Evolutionary conservation across 1,139 yeast genomes (phyloP).

Genomic region (Pichia sp.): DNA sequence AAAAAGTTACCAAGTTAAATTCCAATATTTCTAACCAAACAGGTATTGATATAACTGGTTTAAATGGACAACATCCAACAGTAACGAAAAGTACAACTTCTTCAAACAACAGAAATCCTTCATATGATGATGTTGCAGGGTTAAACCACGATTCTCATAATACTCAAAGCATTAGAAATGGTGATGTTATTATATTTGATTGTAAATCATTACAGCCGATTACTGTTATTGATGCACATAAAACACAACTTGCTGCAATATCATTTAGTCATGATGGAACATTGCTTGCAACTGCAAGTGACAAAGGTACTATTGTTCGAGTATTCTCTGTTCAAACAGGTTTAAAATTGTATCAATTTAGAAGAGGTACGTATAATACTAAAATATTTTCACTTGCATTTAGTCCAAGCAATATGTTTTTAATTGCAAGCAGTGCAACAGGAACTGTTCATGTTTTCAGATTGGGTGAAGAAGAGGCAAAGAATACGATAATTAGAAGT

Average conservation of each 20-base stretch:
- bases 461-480: constrained; percentile 54
- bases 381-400: constrained; percentile 79
- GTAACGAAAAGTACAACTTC: background rate
- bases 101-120: background rate
- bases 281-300: constrained; percentile 86
- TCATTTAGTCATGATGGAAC: constrained; percentile 77
- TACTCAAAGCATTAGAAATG: constrained; percentile 42
- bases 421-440: constrained; percentile 84
- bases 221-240: constrained; percentile 90
- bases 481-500: constrained; percentile 28
- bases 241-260: constrained; percentile 74
- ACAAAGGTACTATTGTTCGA: constrained; percentile 88
- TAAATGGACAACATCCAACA: constrained; percentile 11
- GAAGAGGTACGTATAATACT: constrained; percentile 93
- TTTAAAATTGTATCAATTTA: constrained; percentile 74
- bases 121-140: constrained; percentile 5
- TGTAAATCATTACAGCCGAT: constrained; percentile 72
- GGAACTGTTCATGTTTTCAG: constrained; percentile 91
- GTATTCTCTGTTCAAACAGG: constrained; percentile 85
- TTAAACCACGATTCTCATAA: constrained; percentile 13
- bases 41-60: constrained; percentile 8
- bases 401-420: constrained; percentile 64
- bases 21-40: constrained; percentile 18
- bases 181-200: constrained; percentile 86
- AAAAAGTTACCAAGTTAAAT: constrained; percentile 30